Percentiles rank a stretch among this genome's conserved stretches.
Evolutionary conservation across 2,329 filamentous ascomycete genomes (phyloP).

Genomic region (Fusarium sp.): DNA sequence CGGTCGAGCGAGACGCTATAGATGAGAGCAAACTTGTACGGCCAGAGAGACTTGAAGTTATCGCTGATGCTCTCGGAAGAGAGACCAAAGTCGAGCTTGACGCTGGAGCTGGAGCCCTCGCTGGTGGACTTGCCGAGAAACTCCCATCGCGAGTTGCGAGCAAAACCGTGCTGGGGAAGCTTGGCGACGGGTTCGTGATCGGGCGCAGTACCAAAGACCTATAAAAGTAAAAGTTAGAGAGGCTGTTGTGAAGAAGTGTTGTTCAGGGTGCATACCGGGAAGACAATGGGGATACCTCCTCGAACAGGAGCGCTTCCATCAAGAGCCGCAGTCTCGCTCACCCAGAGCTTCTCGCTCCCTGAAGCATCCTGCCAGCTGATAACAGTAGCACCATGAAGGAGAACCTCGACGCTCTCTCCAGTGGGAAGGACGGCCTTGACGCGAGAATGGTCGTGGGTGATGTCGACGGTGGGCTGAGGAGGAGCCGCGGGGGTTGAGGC

Average conservation of each 20-base stretch:
- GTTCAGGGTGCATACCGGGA: constrained; percentile 78
- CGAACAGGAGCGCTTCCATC: constrained; percentile 92
- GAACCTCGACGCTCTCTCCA: constrained; percentile 87
- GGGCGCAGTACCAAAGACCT: constrained; percentile 90
- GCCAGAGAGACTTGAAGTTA: constrained; percentile 81
- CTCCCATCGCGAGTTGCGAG: constrained; percentile 91
- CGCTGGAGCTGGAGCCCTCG: constrained; percentile 71
- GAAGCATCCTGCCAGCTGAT: constrained; percentile 90
- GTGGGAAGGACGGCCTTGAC: constrained; percentile 87
- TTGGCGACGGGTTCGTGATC: constrained; percentile 81
- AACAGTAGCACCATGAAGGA: constrained; percentile 94
- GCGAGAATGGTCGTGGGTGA: constrained; percentile 78
- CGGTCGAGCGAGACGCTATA: constrained; percentile 91
- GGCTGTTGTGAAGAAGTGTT: background rate
- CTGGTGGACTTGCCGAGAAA: constrained; percentile 86
- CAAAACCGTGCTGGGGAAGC: constrained; percentile 95
- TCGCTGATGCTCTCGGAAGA: constrained; percentile 79
- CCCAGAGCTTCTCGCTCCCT: constrained; percentile 86
- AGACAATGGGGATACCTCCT: constrained; percentile 92
- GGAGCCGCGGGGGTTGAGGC: constrained; percentile 80
- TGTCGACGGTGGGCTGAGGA: constrained; percentile 82
- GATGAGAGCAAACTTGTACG: constrained; percentile 88
- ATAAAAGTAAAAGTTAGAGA: constrained; percentile 6
- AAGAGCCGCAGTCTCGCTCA: constrained; percentile 83
- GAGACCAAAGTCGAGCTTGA: constrained; percentile 97